Percentiles rank a stretch among this genome's conserved stretches.
These are phyloP conservation scores for Backusella liffmaniae DNA, from an alignment of 192 early-diverging fungal species.

Conservation along the genomic window DNA sequence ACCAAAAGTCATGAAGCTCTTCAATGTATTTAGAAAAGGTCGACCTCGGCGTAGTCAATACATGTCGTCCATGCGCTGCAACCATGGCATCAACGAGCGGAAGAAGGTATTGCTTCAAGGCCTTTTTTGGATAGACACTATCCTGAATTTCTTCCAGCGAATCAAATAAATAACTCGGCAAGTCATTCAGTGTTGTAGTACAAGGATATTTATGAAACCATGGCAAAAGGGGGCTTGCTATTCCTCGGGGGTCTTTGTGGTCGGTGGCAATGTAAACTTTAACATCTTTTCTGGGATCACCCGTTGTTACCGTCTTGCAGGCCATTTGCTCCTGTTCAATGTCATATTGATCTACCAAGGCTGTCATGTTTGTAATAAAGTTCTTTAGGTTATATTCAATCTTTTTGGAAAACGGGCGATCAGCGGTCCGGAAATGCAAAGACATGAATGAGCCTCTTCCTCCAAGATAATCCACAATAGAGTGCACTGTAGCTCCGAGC, in stretches of 20 bases:
- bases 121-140: slow-evolving; percentile 26
- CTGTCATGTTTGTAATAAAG: slow-evolving; percentile 1
- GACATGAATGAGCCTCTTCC: slow-evolving; percentile 42
- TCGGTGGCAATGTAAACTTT: slow-evolving; percentile 49
- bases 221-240: slow-evolving; percentile 14
- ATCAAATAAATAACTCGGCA: slow-evolving; percentile 29
- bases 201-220: slow-evolving; percentile 44
- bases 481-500: slow-evolving; percentile 39
- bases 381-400: neutral
- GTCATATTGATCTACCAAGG: neutral
- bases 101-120: slow-evolving; percentile 13
- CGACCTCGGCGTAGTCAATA: slow-evolving; percentile 25
- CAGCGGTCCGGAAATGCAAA: slow-evolving; percentile 38
- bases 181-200: slow-evolving; percentile 43
- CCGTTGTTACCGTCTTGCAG: neutral
- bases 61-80: slow-evolving; percentile 21
- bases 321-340: neutral
- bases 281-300: slow-evolving; percentile 1
- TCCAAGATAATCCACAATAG: slow-evolving; percentile 44
- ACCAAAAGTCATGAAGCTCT: slow-evolving; percentile 17
- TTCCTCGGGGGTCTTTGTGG: slow-evolving; percentile 35
- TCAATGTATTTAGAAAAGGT: slow-evolving; percentile 37
- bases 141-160: slow-evolving; percentile 24
- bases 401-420: slow-evolving; percentile 15
- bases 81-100: slow-evolving; percentile 36